phyloP scores from a whole-genome alignment of 208 protist genomes.

The Herpetomonas tarakana region DNA sequence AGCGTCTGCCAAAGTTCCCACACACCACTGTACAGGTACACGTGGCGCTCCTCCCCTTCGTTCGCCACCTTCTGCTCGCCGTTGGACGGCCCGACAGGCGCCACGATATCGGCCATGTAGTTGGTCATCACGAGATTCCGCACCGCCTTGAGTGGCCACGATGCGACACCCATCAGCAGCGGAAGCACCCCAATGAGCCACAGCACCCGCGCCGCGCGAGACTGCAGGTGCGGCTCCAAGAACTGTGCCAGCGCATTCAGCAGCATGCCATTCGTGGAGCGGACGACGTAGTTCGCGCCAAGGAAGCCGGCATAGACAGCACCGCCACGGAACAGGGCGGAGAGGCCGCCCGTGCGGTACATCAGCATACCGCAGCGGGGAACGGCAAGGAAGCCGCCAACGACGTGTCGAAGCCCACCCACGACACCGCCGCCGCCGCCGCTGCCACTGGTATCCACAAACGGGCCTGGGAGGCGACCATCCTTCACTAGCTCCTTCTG shows the following conservation, averaged over 20 bases:
- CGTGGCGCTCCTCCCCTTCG: background rate
- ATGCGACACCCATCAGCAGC: background rate
- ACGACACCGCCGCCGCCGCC: background rate
- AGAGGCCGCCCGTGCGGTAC: background rate
- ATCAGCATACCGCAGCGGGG: background rate
- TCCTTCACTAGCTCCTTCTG: constrained; percentile 75
- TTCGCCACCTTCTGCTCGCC: background rate
- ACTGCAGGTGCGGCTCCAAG: background rate
- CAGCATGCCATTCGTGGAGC: background rate
- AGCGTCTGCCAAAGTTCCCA: background rate
- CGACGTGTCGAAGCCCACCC: background rate
- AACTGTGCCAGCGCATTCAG: background rate
- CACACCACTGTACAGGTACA: background rate
- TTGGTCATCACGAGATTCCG: constrained; percentile 78
- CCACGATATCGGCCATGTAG: constrained; percentile 78
- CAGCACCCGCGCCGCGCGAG: background rate
- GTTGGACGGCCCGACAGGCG: constrained; percentile 17
- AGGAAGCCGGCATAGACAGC: background rate
- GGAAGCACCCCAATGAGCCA: background rate
- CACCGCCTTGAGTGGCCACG: constrained; percentile 47
- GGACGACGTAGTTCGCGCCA: background rate
- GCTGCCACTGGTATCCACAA: background rate
- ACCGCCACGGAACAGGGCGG: background rate
- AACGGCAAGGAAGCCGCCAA: background rate
- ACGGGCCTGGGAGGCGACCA: constrained; percentile 44